Evolutionary conservation across 116 monocot species (phyloP).

Genomic region (Cymodocea nodosa): DNA sequence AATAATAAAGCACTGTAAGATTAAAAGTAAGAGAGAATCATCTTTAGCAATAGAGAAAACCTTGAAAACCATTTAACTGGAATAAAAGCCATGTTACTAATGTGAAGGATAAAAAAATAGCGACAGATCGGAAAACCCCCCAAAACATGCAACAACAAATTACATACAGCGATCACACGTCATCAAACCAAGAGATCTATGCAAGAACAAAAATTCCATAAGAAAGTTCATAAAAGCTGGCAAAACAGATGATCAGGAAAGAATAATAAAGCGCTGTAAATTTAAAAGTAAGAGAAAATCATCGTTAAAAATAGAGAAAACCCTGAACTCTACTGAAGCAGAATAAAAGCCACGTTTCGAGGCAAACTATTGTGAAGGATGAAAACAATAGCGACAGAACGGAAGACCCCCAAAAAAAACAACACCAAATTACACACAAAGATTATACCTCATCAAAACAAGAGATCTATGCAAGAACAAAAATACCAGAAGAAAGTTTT

Average conservation of each 20-base stretch:
- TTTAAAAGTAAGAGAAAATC: background rate
- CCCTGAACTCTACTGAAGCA: too few relatives aligned
- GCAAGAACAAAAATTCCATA: too few relatives aligned
- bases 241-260: too few relatives aligned
- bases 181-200: slow-evolving; percentile 17
- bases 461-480: slow-evolving; percentile 16
- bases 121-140: background rate
- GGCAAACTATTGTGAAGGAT: too few relatives aligned
- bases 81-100: too few relatives aligned
- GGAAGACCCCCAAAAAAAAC: background rate
- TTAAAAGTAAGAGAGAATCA: background rate
- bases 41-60: background rate
- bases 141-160: background rate
- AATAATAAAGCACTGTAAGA: background rate
- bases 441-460: slow-evolving; percentile 10
- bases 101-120: background rate
- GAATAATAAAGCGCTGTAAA: background rate
- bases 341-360: too few relatives aligned
- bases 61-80: background rate
- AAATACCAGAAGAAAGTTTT: background rate
- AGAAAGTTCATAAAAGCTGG: too few relatives aligned
- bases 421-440: background rate
- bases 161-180: slow-evolving; percentile 7
- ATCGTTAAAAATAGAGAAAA: background rate
- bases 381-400: background rate